A percentile compares a stretch with the other conserved stretches of the same genome.
Evolutionary conservation across 805 yeast genomes (phyloP).

Genomic region (Candida yuanshanica): DNA sequence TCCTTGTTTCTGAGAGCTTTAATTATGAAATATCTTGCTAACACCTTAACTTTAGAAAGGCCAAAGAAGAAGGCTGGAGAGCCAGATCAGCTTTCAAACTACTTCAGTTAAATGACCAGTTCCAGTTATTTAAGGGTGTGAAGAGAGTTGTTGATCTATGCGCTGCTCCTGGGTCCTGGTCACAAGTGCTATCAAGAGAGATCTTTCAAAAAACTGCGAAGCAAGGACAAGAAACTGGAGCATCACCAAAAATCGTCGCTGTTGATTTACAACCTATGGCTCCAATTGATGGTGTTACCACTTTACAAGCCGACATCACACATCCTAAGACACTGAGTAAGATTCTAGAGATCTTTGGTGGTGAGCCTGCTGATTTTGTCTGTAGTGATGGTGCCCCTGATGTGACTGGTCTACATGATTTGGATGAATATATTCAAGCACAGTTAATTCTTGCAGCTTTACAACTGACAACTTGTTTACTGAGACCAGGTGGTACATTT

Average conservation of each 20-base stretch:
- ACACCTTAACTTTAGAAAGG: slow-evolving; percentile 73
- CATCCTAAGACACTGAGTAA: slow-evolving; percentile 82
- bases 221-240: slow-evolving; percentile 25
- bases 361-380: slow-evolving; percentile 90
- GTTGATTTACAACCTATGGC: slow-evolving; percentile 98
- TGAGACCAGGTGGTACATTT: slow-evolving; percentile 86
- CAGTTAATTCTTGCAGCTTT: slow-evolving; percentile 88
- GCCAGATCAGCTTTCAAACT: slow-evolving; percentile 96
- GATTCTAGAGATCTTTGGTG: slow-evolving; percentile 79
- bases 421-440: slow-evolving; percentile 96
- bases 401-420: slow-evolving; percentile 94
- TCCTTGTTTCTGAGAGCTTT: too few relatives aligned
- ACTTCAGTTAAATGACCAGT: slow-evolving; percentile 85
- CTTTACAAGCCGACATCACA: slow-evolving; percentile 94
- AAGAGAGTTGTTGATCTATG: slow-evolving; percentile 90
- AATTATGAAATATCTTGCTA: too few relatives aligned
- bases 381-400: slow-evolving; percentile 99
- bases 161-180: slow-evolving; percentile 99
- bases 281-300: slow-evolving; percentile 86
- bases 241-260: slow-evolving; percentile 71
- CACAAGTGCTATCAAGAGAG: slow-evolving; percentile 82
- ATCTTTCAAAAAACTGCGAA: slow-evolving; percentile 39
- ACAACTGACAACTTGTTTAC: slow-evolving; percentile 83
- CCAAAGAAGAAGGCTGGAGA: slow-evolving; percentile 97
- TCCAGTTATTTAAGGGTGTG: slow-evolving; percentile 65